Evolutionary conservation across 176 grass and related monocot genomes (phyloP).

Genomic region (Oryza nivara): DNA sequence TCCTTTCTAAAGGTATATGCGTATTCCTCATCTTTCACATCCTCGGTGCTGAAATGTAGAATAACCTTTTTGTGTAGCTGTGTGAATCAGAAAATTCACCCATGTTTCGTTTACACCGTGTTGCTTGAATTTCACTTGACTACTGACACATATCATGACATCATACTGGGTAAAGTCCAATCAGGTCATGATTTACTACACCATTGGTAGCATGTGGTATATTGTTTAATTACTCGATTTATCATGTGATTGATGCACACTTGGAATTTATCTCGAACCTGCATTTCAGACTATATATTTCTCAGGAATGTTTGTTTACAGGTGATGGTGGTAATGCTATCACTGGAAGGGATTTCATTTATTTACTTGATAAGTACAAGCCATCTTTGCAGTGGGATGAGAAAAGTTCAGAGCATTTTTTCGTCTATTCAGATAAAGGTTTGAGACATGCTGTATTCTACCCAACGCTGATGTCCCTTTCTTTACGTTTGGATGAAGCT

Average conservation of each 20-base stretch:
- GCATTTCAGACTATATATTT: conserved; percentile 28
- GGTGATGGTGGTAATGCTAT: conserved; percentile 67
- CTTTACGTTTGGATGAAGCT: conserved; percentile 71
- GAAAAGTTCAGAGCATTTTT: conserved; percentile 84
- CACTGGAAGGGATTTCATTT: conserved; percentile 72
- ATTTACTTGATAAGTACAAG: conserved; percentile 75
- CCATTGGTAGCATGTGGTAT: background rate
- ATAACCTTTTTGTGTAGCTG: conserved; percentile 19
- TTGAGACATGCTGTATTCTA: conserved; percentile 85
- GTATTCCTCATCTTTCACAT: conserved; percentile 18
- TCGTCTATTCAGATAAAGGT: conserved; percentile 67
- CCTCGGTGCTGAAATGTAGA: conserved; percentile 1
- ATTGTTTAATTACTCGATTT: conserved; percentile 1
- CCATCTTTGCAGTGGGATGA: conserved; percentile 79
- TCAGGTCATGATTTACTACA: conserved; percentile 15
- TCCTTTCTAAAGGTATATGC: conserved; percentile 75
- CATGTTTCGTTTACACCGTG: background rate
- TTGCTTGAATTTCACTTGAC: conserved; percentile 31
- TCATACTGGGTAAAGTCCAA: conserved; percentile 26
- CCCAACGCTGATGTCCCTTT: conserved; percentile 74
- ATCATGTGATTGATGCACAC: conserved; percentile 17
- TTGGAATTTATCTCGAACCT: conserved; percentile 12
- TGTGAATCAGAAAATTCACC: conserved; percentile 4
- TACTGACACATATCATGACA: conserved; percentile 2
- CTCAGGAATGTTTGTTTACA: conserved; percentile 40